Evolutionary conservation across 768 basidiomycete species (phyloP), one percentile per base, ranked within the genome.

Genomic region (Agaricus sinodeliciosus): DNA sequence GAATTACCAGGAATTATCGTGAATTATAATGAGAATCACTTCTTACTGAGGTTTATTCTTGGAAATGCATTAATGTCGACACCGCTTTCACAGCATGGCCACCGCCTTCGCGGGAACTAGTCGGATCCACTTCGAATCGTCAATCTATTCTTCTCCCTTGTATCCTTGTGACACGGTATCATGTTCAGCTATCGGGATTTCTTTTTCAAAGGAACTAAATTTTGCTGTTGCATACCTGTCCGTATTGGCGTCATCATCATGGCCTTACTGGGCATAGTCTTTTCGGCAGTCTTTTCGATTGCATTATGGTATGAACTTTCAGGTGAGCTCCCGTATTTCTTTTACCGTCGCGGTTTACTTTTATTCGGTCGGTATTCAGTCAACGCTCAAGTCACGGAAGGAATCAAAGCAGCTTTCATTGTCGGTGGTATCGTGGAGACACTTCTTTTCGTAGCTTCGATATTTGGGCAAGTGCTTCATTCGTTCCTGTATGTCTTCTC

Each of bases 141-240:
- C 51, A 19, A 25, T 36, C n/a, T 13, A 36, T 53, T 31, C 35
- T 51, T 45, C 43, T 16, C 31, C 13, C 35, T 43, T 19, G 26
- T 16, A 16, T 43, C n/a, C 27, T 28, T 44, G 43, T 46, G 27
- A 43, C 22, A 22, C 22, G 22, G 3, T 43, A 79, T 77, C 78
- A 58, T 66, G 2, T 69, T 74, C 64, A 73, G 72, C 60, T 66
- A 77, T 60, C 69, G 67, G 51, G 67, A 70, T 28, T 65, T 76
- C 43, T 64, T 82, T 43, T 74, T 78, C 43, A 75, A 73, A 25
- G 74, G 79, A n/a, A 71, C 59, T 34, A 75, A 69, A 3, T 85
- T 78, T 62, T 86, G 84, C 60, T 84, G 72, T 58, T 84, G 84
- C 58, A 63, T 85, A 55, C 82, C 82, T 26, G 81, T 84, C 5